These are phyloP conservation scores for Zygosaccharomyces kombuchaensis DNA, from an alignment of 805 yeast genomes.

Conservation along the genomic window DNA sequence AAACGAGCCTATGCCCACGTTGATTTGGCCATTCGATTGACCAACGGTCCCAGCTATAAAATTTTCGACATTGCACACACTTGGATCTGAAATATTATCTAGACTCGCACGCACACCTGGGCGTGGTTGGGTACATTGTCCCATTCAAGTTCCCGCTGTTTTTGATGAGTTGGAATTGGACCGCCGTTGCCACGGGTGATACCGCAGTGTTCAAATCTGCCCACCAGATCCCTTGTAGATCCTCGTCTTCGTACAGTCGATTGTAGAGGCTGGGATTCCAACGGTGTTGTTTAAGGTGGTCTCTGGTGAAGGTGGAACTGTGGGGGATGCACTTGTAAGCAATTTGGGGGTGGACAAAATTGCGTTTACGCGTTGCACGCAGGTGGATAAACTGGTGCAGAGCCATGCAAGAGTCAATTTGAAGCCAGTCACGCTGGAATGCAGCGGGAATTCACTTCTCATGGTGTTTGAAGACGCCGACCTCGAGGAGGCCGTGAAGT, in stretches of 20 bases:
- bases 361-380: slow-evolving; percentile 55
- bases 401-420: slow-evolving; percentile 41
- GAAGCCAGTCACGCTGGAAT: slow-evolving; percentile 47
- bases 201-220: slow-evolving; percentile 46
- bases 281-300: slow-evolving; percentile 48
- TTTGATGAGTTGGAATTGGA: slow-evolving; percentile 49
- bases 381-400: slow-evolving; percentile 44
- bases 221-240: slow-evolving; percentile 49
- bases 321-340: slow-evolving; percentile 45
- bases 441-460: slow-evolving; percentile 51
- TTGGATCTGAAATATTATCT: too few species aligned
- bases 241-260: slow-evolving; percentile 40
- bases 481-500: slow-evolving; percentile 44
- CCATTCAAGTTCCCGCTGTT: slow-evolving; percentile 35
- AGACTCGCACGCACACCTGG: too few species aligned
- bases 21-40: slow-evolving; percentile 5
- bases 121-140: slow-evolving; percentile 14
- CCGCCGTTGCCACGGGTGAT: slow-evolving; percentile 47
- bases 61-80: not conserved
- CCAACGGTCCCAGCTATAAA: not conserved
- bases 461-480: slow-evolving; percentile 46
- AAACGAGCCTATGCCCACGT: slow-evolving; percentile 6
- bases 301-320: slow-evolving; percentile 42
- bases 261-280: slow-evolving; percentile 45
- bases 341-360: slow-evolving; percentile 46